Evolutionary conservation across 2,329 filamentous ascomycete species (phyloP), one percentile per base, ranked within the genome.

Genomic region (Catunica adiposa): DNA sequence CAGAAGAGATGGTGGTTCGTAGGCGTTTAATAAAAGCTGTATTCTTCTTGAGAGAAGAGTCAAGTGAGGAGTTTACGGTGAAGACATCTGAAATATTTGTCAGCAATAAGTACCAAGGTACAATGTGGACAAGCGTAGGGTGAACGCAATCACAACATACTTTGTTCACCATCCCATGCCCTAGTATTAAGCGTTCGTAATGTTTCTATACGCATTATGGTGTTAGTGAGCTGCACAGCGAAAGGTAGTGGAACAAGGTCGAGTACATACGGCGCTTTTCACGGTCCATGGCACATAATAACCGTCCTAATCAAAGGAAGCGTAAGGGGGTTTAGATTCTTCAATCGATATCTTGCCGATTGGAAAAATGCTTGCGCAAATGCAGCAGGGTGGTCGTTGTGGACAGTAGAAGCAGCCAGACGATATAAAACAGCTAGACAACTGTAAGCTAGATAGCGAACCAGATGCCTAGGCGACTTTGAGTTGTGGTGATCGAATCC

Each of bases 11-110:
- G 59, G 88, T 86, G 58, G 90, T 96, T 63, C 90, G 86, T 56
- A 97, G 76, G 64, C 90, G 87, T 71, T 95, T 96, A 66, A 97
- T 97, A 68, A 97, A 96, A 61, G 89, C 89, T 3, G 90, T 97
- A 64, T 97, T 97, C 74, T 96, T 97, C 73, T 95, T 96, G 68
- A 97, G 76, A 53, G 89, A 92, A 54, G 90, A 95, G 69, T 97
- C 90, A 65, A 97, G 83, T 29, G 86, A 84, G 65, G 79, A 78
- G 68, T 80, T 82, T 62, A 92, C 82, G 55, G 79, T 70, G 65
- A 94, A 88, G 60, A 94, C 72, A 73, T 86, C 89, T 94, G 51
- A 17, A 38, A 52, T 11, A 22, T n/a, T 44, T 15, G 40, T 44
- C 20, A 44, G 40, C 15, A n/a, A 17, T n/a, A n/a, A 44, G 29